Evolutionary conservation across 192 early-diverging fungal species (phyloP), one percentile per base, ranked within the genome.

Genomic region (Coemansia sp.): DNA sequence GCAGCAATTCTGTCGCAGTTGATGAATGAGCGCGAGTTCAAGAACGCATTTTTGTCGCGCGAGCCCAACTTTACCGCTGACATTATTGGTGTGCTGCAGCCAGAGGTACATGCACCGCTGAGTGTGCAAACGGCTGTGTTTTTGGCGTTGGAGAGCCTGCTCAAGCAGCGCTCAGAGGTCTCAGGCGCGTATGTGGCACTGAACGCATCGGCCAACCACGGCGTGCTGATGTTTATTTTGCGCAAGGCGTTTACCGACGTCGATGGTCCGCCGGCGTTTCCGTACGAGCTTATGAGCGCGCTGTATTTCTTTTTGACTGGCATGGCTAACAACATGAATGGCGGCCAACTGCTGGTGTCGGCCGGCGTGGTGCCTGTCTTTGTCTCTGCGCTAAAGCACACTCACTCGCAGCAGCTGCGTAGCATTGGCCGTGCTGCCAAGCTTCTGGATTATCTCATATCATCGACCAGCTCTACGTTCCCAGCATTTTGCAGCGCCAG

Each of bases 171-270:
- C 43, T 79, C 70, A 37, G 88, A 89, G 59, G 76, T 93, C 1
- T 80, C 81, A 22, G 94, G 94, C 49, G 91, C 95, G 1, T 82
- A 95, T 43, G 86, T 90, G 12, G 92, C 94, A 1, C 73, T 97
- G 54, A 96, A 94, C 59, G 93, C 93, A 2, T 91, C 93, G 2
- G 94, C 93, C 3, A 96, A 94, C 64, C 94, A 98, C 62, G 97
- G 97, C 22, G 86, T 90, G 26, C 79, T 98, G 12, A 89, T 98
- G 78, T 90, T 87, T 59, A 83, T 91, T 5, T 65, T 98, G 37
- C 87, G 93, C 59, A 88, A 87, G 61, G 84, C 93, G 23, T 86
- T 93, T 27, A 57, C 82, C 4, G 69, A 77, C 29, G 37, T 87
- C 22, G 81, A 85, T 21, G 72, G 75, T 25, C 52, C 64, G 38